Evolutionary conservation across 305 asterid genomes (phyloP).

Genomic region (Ajuga reptans): DNA sequence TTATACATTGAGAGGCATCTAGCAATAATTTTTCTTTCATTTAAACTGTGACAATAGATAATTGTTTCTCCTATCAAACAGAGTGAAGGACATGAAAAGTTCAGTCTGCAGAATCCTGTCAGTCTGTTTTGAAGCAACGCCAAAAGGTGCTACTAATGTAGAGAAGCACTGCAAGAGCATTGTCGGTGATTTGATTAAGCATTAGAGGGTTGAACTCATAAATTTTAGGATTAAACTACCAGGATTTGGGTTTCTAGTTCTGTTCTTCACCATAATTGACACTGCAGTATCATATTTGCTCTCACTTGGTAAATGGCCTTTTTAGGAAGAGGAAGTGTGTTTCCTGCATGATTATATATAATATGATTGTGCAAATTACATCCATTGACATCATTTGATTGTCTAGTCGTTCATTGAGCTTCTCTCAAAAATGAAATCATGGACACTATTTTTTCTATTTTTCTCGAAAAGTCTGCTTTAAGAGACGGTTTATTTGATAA

Average conservation of each 20-base stretch:
- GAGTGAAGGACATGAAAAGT: background rate
- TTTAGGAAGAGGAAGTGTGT: background rate
- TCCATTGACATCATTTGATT: background rate
- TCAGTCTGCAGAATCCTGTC: background rate
- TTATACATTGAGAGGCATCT: background rate
- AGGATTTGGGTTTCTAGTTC: background rate
- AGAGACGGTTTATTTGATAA: background rate
- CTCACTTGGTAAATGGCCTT: background rate
- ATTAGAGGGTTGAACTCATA: background rate
- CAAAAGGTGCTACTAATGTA: background rate
- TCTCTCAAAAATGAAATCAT: background rate
- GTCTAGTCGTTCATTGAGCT: background rate
- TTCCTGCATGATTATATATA: background rate
- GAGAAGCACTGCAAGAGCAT: background rate
- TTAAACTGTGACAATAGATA: background rate
- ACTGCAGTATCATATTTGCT: background rate
- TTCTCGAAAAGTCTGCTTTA: background rate
- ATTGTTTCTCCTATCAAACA: background rate
- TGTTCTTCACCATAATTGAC: background rate
- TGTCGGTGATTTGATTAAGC: background rate
- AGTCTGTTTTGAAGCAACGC: background rate
- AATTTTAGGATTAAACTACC: background rate
- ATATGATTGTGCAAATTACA: background rate
- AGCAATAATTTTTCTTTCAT: background rate
- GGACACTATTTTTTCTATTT: background rate